Evolutionary conservation across 2,329 filamentous ascomycete genomes (phyloP).

Genomic region (Thyridium curvatum): DNA sequence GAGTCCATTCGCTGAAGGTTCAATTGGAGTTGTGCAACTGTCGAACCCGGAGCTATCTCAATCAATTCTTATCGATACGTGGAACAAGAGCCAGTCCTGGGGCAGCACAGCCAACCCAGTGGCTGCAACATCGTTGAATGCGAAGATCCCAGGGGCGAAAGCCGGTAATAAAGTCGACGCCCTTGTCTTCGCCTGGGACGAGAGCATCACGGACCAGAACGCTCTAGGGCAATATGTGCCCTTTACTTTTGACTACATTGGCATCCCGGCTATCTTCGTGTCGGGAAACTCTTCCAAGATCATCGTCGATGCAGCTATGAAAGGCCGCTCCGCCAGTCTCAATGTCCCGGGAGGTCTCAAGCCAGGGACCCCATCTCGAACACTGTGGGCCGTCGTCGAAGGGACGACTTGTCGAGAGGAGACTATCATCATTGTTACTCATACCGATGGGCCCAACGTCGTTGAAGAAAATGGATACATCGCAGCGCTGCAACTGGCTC

Average conservation of each 20-base stretch:
- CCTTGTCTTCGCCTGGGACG: conserved; percentile 1
- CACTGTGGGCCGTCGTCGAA: neutral
- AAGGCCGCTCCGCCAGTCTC: neutral
- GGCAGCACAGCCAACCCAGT: neutral
- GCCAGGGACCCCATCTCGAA: neutral
- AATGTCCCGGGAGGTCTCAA: neutral
- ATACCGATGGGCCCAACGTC: conserved; percentile 1
- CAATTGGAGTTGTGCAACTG: neutral
- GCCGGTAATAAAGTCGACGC: too few species aligned
- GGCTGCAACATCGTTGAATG: neutral
- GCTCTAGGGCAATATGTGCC: neutral
- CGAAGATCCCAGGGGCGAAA: neutral
- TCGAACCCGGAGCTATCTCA: neutral
- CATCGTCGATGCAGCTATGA: neutral
- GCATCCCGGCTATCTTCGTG: neutral
- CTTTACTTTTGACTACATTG: neutral
- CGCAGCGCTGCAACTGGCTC: neutral
- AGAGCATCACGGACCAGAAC: neutral
- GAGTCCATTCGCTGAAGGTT: neutral
- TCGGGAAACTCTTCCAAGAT: neutral
- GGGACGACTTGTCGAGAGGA: neutral
- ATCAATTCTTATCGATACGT: neutral
- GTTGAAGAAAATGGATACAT: conserved; percentile 2
- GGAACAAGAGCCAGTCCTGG: neutral
- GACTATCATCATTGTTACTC: neutral